Base-by-base conservation (phyloP, 2,329 filamentous ascomycete genomes). In the Bertia moriformis region DNA sequence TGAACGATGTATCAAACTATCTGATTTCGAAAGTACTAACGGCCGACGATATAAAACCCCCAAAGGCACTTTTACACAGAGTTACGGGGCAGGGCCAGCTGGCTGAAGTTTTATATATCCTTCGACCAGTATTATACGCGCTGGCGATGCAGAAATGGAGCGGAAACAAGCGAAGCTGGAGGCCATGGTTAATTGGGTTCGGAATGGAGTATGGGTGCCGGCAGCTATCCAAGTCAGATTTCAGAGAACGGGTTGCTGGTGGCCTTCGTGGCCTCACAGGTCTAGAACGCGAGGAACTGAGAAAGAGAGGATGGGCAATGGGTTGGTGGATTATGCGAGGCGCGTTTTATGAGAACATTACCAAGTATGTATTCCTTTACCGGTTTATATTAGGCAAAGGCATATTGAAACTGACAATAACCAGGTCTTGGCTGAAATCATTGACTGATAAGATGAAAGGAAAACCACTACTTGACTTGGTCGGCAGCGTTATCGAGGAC, bases 261-360 rank as follows among this genome's bases (percentile, higher is more conserved):
- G 76, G 77, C 5, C 61, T 78, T 38, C 63, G 71, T 38, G 75
- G 32, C 15, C 32, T 80, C 42, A 80, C 75, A 4, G 73, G 69
- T 4, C 59, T 82, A 29, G 77, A 82, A 51, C 67, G 67, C 39
- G 76, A 80, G 43, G 78, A 82, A 55, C 51, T 79, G 45, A 71
- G 64, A 54, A 78, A 77, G 56, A 64, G 77, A 46, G 73, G 73
- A 29, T 78, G 73, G 74, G 67, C 66, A 10, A 66, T 82, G 53
- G 73, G 70, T 4, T 82, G 77, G 77, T 82, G 78, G 77, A 56
- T 66, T 36, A 75, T 82, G 71, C 67, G 78, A 40, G 76, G 77
- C 15, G 76, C 75, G 3, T 81, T 81, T 46, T 82, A 81, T 52
- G 75, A 81, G 56, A 78, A 76, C 48, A 63, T 81, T 43, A 81